Evolutionary conservation across 73 alveolate species (phyloP), one percentile per base, ranked within the genome.

Genomic region (Paramecium tetraurelia): DNA sequence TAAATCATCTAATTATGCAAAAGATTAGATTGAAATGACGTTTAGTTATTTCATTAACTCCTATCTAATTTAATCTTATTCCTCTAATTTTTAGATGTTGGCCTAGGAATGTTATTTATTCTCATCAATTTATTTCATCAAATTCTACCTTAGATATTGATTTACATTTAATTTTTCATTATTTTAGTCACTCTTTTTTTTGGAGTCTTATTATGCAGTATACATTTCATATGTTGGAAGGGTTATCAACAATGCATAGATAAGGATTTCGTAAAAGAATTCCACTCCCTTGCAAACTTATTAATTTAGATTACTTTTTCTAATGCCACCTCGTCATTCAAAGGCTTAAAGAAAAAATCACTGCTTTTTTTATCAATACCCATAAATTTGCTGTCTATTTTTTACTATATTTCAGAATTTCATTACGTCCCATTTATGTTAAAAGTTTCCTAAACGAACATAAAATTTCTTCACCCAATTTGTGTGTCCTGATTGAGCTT

Each of bases 261-360:
- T 89, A 9, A 89, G 53, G 7, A 89, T 48, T 48, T 89, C 94
- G 68, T 89, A 89, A 53, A 89, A 89, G 21, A 83, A 70, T 89
- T 89, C 94, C 43, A 89, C 94, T 36, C 94, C 94, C 87, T 70
- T 41, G 11, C 27, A 41, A 58, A 50, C 33, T 89, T 27, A 89
- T 41, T 59, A 21, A 48, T 86, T 86, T 44, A 38, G 58, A 71
- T 48, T 70, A 77, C 94, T 50, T 70, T 70, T 71, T 89, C 94
- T 29, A 89, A 40, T 20, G 94, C 94, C 10, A 72, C 84, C n/a
- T 70, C 50, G 16, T 89, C 94, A 71, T 83, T 89, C 14, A 89
- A 59, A 48, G 90, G 90, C 57, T 80, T 80, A 63, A 80, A 80
- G 57, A 80, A 80, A 43, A 80, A 80, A 80, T 80, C 90, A 80